Percentiles rank a stretch among this genome's conserved stretches.
Evolutionary conservation across 2,329 filamentous ascomycete genomes (phyloP).

Genomic region (Arthrobotrys iridis): DNA sequence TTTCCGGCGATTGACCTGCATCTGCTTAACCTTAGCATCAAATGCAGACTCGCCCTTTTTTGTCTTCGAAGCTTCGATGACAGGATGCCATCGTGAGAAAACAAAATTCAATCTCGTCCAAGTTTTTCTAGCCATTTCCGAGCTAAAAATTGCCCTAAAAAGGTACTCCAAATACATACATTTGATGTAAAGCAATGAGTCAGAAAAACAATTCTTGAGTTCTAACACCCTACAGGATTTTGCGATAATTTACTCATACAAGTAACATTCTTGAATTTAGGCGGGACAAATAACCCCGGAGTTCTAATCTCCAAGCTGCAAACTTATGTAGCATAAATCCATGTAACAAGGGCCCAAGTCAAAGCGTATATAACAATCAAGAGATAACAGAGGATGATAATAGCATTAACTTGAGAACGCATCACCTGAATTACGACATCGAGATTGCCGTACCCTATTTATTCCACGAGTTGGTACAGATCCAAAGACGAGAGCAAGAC

Average conservation of each 20-base stretch:
- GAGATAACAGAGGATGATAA: constrained; percentile 74
- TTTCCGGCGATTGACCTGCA: constrained; percentile 14
- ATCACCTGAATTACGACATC: constrained; percentile 65
- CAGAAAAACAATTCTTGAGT: background rate
- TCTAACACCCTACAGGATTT: background rate
- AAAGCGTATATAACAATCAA: constrained; percentile 68
- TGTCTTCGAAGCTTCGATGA: constrained; percentile 65
- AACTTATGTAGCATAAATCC: constrained; percentile 66
- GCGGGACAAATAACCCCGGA: constrained; percentile 63
- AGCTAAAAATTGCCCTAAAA: constrained; percentile 67
- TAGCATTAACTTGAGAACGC: constrained; percentile 67
- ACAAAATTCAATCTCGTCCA: constrained; percentile 68
- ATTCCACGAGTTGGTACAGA: background rate
- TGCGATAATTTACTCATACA: constrained; percentile 62
- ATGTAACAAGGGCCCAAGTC: constrained; percentile 65
- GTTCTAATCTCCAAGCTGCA: constrained; percentile 56
- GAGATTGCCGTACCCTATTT: constrained; percentile 61
- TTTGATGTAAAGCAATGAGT: background rate
- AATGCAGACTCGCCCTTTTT: constrained; percentile 21
- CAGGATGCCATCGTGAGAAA: constrained; percentile 61
- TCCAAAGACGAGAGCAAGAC: constrained; percentile 63
- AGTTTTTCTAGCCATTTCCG: constrained; percentile 69
- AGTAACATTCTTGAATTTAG: constrained; percentile 64
- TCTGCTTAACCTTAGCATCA: constrained; percentile 18
- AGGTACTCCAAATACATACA: constrained; percentile 65